These are phyloP conservation scores for Hirsutella minnesotensis DNA, from an alignment of 2,329 filamentous ascomycete genomes.

Conservation along the genomic window DNA sequence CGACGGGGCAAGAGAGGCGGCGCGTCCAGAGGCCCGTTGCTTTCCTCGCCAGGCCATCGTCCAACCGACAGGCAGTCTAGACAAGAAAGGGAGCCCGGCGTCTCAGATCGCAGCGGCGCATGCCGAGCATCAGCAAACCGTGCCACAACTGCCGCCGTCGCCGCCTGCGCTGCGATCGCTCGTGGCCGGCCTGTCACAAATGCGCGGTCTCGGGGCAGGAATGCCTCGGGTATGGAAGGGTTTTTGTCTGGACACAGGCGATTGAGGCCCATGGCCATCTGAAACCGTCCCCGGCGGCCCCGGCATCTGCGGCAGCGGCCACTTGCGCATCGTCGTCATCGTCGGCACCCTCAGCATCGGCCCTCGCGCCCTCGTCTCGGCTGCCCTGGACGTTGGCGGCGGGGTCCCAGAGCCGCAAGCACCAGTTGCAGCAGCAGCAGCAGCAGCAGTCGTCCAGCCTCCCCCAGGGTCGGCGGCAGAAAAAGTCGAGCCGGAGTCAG, in stretches of 20 bases:
- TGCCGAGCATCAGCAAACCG: conserved; percentile 26
- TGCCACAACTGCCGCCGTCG: conserved; percentile 52
- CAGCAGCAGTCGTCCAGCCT: neutral
- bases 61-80: neutral
- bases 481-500: conserved; percentile 1
- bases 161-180: conserved; percentile 50
- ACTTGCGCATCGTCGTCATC: neutral
- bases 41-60: neutral
- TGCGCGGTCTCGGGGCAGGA: conserved; percentile 41
- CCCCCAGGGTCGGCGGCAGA: conserved; percentile 1
- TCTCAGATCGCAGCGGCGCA: conserved; percentile 8
- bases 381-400: neutral
- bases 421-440: conserved; percentile 1
- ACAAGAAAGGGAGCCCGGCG: neutral
- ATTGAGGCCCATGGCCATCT: conserved; percentile 37
- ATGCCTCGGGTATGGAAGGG: conserved; percentile 50
- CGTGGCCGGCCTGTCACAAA: conserved; percentile 46
- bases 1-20: neutral
- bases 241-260: conserved; percentile 47
- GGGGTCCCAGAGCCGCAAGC: neutral
- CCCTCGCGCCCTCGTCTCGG: neutral
- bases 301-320: conserved; percentile 4
- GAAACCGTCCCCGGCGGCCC: conserved; percentile 16
- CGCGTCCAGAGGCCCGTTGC: neutral
- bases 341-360: neutral